Base-by-base conservation (phyloP, 129 eudicot species). In the Rutidosis leptorrhynchoides region DNA sequence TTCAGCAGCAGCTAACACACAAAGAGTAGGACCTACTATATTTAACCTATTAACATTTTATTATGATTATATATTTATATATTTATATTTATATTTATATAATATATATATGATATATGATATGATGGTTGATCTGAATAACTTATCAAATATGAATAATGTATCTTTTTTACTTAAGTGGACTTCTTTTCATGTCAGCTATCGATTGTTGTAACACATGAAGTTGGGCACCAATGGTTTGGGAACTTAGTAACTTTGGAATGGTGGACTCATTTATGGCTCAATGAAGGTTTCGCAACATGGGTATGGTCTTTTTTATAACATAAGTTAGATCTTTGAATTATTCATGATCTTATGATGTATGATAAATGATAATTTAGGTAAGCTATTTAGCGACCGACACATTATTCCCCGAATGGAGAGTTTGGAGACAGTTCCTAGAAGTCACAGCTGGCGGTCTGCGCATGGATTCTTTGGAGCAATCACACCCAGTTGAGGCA, bases 181-280 rank as follows among this genome's bases (percentile, higher is more conserved):
- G 33, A n/a, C 48, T 60, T 58, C 48, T 69, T 52, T 64, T 69
- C 42, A 42, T 60, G n/a, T 61, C 71, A 84, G 86, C 77, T 81
- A 58, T 70, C 78, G 53, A 64, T 77, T 58, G 81, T 79, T 78
- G 81, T 68, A n/a, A 78, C 86, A 21, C 90, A 84, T 68, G 90
- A 78, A 81, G 86, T 83, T 67, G 86, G 77, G 64, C 86, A 78
- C 54, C 86, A 84, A 30, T 81, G 86, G 90, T 84, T 81, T 71
- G 90, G 90, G 24, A 84, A 84, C 81, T 66, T 81, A 57, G 90
- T 81, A 46, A 78, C 90, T 28, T 67, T 81, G 83, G 90, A 84
- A 67, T 84, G 90, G 90, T 84, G 90, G 90, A 78, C 86, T 63
- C 81, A 80, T 84, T 37, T 84, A 72, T 84, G 89, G 89, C 81